Conservation (phyloP, 495 filamentous ascomycete species). For the Geoglossum glabrum region DNA sequence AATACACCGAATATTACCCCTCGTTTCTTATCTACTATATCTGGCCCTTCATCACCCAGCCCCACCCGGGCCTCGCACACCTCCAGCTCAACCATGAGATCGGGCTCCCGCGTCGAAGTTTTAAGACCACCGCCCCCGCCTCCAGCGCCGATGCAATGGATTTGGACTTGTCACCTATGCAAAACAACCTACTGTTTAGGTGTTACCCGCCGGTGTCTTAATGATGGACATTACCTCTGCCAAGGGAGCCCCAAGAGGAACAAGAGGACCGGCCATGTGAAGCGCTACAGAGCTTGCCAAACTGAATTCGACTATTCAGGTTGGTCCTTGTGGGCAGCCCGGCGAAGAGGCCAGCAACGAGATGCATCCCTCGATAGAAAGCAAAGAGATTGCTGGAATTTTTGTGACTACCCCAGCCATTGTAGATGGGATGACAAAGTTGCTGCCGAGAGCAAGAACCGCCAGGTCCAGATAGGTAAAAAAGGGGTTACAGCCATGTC, state of each 20-base stretch:
- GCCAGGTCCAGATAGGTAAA: not conserved
- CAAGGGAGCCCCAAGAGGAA: not conserved
- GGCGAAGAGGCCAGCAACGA: not conserved
- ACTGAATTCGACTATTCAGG: conserved; percentile 6
- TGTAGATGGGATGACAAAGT: conserved; percentile 2
- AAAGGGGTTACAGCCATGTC: not conserved
- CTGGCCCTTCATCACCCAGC: not conserved
- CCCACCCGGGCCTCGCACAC: not conserved
- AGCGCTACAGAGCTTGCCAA: not conserved
- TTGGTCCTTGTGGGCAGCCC: conserved; percentile 1
- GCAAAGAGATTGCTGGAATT: conserved; percentile 2
- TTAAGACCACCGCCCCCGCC: not conserved
- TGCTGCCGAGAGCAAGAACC: not conserved
- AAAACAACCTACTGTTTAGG: conserved; percentile 2
- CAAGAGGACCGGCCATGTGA: not conserved
- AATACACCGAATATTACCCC: not conserved
- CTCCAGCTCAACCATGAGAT: not conserved
- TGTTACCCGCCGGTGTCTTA: conserved; percentile 5
- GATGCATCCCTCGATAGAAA: not conserved
- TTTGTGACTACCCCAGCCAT: conserved; percentile 5
- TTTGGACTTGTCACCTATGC: conserved; percentile 5
- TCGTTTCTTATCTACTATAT: not conserved
- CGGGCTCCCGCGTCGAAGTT: not conserved
- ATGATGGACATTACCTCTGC: conserved; percentile 7
- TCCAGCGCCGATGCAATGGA: not conserved